A percentile compares a stretch with the other conserved stretches of the same genome.
These are phyloP conservation scores for Sarocladium strictum DNA, from an alignment of 2,329 filamentous ascomycete genomes.

Conservation along the genomic window DNA sequence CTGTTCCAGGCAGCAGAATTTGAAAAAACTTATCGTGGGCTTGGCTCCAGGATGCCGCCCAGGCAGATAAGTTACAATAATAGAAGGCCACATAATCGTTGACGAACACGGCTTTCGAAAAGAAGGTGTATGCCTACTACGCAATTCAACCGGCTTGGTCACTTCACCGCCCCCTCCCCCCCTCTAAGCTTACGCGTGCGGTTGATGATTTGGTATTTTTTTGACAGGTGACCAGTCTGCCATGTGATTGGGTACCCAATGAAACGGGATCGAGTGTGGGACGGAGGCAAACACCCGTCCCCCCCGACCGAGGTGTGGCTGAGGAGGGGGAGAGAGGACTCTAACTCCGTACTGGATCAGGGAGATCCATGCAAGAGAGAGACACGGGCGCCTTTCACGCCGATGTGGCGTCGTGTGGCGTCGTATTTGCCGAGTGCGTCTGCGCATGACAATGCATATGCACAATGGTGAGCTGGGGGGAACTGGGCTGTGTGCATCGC, in stretches of 20 bases:
- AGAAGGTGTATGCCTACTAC: background rate
- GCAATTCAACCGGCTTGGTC: no score
- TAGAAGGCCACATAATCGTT: no score
- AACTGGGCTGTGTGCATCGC: background rate
- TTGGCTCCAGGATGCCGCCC: no score
- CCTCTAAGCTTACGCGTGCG: background rate
- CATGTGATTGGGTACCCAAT: constrained; percentile 4
- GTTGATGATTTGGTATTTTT: background rate
- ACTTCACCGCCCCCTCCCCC: no score
- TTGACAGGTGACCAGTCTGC: background rate
- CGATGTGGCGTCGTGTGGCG: constrained; percentile 1
- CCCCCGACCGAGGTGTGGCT: constrained; percentile 5
- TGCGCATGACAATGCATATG: no score
- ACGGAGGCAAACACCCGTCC: background rate
- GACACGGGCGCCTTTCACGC: no score
- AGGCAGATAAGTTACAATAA: no score
- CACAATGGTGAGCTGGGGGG: background rate
- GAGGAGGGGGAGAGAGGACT: background rate
- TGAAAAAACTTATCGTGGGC: no score
- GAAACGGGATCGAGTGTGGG: background rate
- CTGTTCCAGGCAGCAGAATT: background rate
- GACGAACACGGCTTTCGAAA: no score
- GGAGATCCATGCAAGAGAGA: no score
- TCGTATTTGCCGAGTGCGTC: background rate
- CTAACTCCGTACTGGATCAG: background rate